Percentiles rank a stretch among this genome's conserved stretches.
Conservation (phyloP, 2,329 filamentous ascomycete genomes). For the Kalaharituber pfeilii region DNA sequence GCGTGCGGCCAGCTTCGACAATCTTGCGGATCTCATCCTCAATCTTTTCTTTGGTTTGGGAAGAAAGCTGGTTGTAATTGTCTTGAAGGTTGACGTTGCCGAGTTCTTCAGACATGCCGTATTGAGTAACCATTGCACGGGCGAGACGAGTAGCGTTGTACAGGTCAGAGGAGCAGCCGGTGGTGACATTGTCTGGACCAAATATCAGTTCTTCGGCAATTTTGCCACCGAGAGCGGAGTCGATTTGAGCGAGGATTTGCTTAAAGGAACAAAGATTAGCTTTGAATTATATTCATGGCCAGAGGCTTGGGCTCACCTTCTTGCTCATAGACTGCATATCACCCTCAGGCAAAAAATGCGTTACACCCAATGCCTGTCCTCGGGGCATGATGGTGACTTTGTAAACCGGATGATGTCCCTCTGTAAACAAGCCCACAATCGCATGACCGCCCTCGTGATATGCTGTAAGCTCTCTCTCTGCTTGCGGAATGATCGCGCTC, state of each 20-base stretch:
- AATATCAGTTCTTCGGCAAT: slow-evolving; percentile 84
- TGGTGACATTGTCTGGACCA: slow-evolving; percentile 78
- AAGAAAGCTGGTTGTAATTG: slow-evolving; percentile 65
- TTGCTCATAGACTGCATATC: slow-evolving; percentile 84
- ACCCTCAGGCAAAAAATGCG: slow-evolving; percentile 73
- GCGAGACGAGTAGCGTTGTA: slow-evolving; percentile 63
- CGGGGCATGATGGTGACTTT: slow-evolving; percentile 95
- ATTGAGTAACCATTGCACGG: slow-evolving; percentile 71
- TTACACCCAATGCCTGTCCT: slow-evolving; percentile 70
- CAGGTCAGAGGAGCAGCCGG: slow-evolving; percentile 71
- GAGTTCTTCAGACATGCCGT: slow-evolving; percentile 74
- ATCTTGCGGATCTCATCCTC: slow-evolving; percentile 75
- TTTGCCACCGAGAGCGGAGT: slow-evolving; percentile 68
- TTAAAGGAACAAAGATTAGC: neutral
- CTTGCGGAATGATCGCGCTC: slow-evolving; percentile 74
- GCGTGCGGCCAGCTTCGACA: slow-evolving; percentile 62
- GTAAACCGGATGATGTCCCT: slow-evolving; percentile 62
- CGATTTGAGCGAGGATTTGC: slow-evolving; percentile 61
- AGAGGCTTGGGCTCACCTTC: slow-evolving; percentile 26
- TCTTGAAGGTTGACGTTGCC: slow-evolving; percentile 78
- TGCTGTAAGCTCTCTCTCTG: slow-evolving; percentile 90
- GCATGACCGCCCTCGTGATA: slow-evolving; percentile 95
- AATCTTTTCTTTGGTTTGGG: slow-evolving; percentile 70
- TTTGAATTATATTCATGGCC: slow-evolving; percentile 24
- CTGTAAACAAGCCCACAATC: slow-evolving; percentile 68